Evolutionary conservation across 1,284 basidiomycete species (phyloP), one percentile per base, ranked within the genome.

Genomic region (Termitomyces sp.): DNA sequence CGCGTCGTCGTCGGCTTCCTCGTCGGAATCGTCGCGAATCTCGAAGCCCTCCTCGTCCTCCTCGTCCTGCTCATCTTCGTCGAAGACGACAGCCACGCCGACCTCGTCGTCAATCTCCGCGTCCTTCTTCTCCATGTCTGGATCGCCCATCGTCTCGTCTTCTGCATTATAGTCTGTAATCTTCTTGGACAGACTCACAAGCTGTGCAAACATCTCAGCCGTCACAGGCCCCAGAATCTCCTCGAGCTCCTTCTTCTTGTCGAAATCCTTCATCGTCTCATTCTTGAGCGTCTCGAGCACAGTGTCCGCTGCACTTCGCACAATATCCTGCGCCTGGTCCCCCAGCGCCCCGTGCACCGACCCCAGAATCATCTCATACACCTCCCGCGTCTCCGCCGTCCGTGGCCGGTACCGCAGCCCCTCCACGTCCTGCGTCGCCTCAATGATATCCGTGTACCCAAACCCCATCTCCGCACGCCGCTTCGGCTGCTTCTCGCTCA

Each of bases 221-320:
- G 82, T 72, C 10, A 97, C 68, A 0, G 79, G 60, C 0, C 91
- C 73, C 3, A 96, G 68, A 48, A 98, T 81, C 12, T 86, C 84
- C 70, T 98, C 90, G 30, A 96, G 83, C 66, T 98, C 94, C 73
- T 87, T 92, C 73, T 98, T 97, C 80, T 96, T 96, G 79, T 99
- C 97, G 65, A 98, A 93, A 70, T 99, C 96, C 73, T 95, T 97
- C 74, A 95, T 70, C 58, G 80, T 76, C 61, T 97, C 94, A 65
- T 86, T 90, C 74, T 98, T 99, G 64, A 99, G 80, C 3, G 84
- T 82, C 73, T 97, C 94, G 49, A 99, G 76, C 0, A 95, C 88
- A 0, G 84, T 84, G 70, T 99, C 96, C 15, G 97, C 89, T 4
- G 97, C 97, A 59, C 90, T 94, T 24, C 96, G 88, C 50, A 99